Evolutionary conservation across 352 stramenopile species (phyloP), one percentile per base, ranked within the genome.

Genomic region (Peronospora belbahrii): DNA sequence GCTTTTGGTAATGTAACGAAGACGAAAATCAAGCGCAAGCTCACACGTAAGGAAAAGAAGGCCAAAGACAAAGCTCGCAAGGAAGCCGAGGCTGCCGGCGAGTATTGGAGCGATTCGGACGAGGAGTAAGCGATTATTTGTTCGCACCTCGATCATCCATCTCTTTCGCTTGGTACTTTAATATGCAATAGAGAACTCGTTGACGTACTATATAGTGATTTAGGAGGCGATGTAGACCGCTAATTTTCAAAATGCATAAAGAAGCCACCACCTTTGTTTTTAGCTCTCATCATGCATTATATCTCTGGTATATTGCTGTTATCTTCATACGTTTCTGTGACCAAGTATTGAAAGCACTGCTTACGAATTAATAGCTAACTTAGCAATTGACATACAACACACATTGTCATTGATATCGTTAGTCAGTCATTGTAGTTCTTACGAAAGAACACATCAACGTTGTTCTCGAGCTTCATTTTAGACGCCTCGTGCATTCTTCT

Each of bases 1-100:
- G 82, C 79, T 3, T 94, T 94, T 46, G 82, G 82, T 36, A 94
- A 94, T 65, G 79, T 90, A 14, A 48, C 49, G 14, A 90, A 91
- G 72, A 94, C 51, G 41, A 94, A 94, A 62, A 73, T 94, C 48
- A 94, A 94, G 71, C 82, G 82, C 65, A 94, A 91, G 75, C 69
- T 94, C 6, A 94, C 82, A 54, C 82, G 82, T 52, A 94, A 94
- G 73, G 82, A 94, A 66, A 54, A 83, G 46, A 94, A 94, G 75
- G 82, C 82, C 15, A 94, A 94, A 65, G 57, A 61, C 11, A 94
- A 94, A 78, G 78, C 80, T 43, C 79, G 81, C 59, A 94, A 94
- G 73, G 82, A 94, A 35, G 82, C 82, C 19, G 82, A 94, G 54
- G 79, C 78, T 39, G 71, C 71, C 30, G 82, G 82, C 46, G 82